Evolutionary conservation across 768 basidiomycete species (phyloP).

Genomic region (Strobilomyces confusus): DNA sequence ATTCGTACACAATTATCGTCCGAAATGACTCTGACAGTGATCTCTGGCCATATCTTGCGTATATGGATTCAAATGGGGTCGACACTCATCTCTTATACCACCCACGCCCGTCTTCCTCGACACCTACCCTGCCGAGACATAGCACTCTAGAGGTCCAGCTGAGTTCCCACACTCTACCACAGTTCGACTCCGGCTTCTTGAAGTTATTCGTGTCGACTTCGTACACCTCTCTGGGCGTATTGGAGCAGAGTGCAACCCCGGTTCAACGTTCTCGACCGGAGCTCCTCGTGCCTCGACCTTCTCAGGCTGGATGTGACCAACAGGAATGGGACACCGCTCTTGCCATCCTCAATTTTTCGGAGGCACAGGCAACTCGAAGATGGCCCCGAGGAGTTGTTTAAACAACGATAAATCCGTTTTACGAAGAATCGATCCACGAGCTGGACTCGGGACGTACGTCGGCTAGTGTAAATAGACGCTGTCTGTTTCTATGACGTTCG

Average conservation of each 20-base stretch:
- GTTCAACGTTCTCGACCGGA: slow-evolving; percentile 15
- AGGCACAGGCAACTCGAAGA: slow-evolving; percentile 1
- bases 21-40: slow-evolving; percentile 47
- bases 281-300: neutral
- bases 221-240: slow-evolving; percentile 44
- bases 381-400: neutral
- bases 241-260: slow-evolving; percentile 42
- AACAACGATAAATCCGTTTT: neutral
- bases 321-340: slow-evolving; percentile 32
- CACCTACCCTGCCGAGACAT: slow-evolving; percentile 44
- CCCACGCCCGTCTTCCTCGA: slow-evolving; percentile 35
- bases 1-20: slow-evolving; percentile 46
- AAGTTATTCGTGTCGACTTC: slow-evolving; percentile 55
- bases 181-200: slow-evolving; percentile 47
- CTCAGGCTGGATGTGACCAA: slow-evolving; percentile 6
- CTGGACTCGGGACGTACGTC: slow-evolving; percentile 9
- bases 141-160: slow-evolving; percentile 38
- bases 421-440: slow-evolving; percentile 1
- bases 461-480: neutral
- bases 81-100: slow-evolving; percentile 54
- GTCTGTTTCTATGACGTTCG: neutral
- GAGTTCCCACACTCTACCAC: slow-evolving; percentile 40
- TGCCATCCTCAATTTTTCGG: slow-evolving; percentile 20
- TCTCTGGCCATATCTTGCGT: slow-evolving; percentile 61
- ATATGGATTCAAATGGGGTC: slow-evolving; percentile 56